Conservation (phyloP, 192 early-diverging fungal genomes). For the Cladochytrium replicatum region DNA sequence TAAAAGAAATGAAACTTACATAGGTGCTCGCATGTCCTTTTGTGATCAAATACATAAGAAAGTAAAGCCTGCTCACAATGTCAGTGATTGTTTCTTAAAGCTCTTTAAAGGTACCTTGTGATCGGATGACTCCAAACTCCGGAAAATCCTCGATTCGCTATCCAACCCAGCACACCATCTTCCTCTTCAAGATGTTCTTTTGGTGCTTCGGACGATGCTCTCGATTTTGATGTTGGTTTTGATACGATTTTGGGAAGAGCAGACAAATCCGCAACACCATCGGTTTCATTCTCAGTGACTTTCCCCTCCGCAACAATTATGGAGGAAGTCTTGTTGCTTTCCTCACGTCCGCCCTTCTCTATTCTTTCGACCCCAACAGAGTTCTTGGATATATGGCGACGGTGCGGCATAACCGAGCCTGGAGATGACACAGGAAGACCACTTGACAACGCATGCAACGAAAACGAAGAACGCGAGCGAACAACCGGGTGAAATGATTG, state of each 20-base stretch:
- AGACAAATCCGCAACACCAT: not conserved
- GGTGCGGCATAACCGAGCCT: conserved; percentile 10
- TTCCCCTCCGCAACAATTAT: not conserved
- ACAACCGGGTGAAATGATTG: conserved; percentile 7
- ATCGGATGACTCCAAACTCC: conserved; percentile 39
- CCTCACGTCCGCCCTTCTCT: conserved; percentile 1
- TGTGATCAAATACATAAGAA: conserved; percentile 37
- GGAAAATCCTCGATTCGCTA: conserved; percentile 18
- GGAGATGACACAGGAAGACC: conserved; percentile 11
- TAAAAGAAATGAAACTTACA: conserved; percentile 14
- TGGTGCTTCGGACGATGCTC: no score
- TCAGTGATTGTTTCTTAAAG: not conserved
- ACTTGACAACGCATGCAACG: conserved; percentile 12
- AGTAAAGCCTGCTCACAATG: conserved; percentile 25
- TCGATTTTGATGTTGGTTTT: no score
- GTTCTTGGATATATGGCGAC: conserved; percentile 4
- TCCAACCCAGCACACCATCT: no score
- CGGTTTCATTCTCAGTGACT: conserved; percentile 19
- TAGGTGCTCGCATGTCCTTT: conserved; percentile 24
- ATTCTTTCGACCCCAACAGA: conserved; percentile 1
- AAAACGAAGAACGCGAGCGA: conserved; percentile 24
- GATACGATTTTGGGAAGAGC: no score
- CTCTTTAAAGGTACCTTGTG: conserved; percentile 19
- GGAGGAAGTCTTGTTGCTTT: not conserved
- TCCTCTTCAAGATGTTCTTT: no score